Base-by-base conservation (phyloP, 306 rosid species). In the Vigna angularis region DNA sequence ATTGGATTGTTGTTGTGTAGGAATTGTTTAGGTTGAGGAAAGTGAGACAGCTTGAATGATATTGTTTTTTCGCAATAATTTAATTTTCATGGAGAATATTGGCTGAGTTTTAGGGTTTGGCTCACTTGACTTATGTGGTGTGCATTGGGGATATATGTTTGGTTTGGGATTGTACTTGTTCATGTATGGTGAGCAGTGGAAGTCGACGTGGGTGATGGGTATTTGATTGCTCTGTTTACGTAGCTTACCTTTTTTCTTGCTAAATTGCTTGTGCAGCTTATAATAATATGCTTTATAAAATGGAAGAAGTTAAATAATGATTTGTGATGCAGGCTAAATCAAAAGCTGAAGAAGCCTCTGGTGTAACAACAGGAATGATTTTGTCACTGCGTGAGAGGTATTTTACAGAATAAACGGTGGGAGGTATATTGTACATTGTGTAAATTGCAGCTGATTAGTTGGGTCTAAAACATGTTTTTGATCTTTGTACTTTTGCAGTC, bases 341-440 rank as follows among this genome's bases (percentile, higher is more conserved):
- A 4, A 88, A 89, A 81, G 82, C 83, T 36, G 94, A 92, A 85
- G 98, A 94, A 87, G 88, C 97, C 78, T 92, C 96, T 34, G 96
- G 97, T 7, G 91, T 84, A 16, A 89, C 97, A 56, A 94, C 98
- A 17, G 93, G 96, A 77, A 94, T 92, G 98, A 94, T 94, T 73
- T 87, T 92, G 88, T 84, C 96, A 55, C 96, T 92, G 80, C 98
- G 97, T n/a, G 97, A 92, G 88, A 85, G 96, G 98, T 94, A 85
- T 34, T 66, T 64, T 17, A 9, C 45, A 68, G 44, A 48, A 51
- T 44, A 63, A 20, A 14, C 66, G 24, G 44, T 69, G 18, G 49
- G 36, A 62, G 9, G 17, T 58, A 57, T 18, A 28, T 62, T 30
- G 12, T 71, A 12, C 30, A 52, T 32, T 14, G 6, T 51, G 17